Percentiles rank a stretch among this genome's conserved stretches.
phyloP scores from a whole-genome alignment of 2,329 filamentous ascomycete species.

The Thelonectria olida region DNA sequence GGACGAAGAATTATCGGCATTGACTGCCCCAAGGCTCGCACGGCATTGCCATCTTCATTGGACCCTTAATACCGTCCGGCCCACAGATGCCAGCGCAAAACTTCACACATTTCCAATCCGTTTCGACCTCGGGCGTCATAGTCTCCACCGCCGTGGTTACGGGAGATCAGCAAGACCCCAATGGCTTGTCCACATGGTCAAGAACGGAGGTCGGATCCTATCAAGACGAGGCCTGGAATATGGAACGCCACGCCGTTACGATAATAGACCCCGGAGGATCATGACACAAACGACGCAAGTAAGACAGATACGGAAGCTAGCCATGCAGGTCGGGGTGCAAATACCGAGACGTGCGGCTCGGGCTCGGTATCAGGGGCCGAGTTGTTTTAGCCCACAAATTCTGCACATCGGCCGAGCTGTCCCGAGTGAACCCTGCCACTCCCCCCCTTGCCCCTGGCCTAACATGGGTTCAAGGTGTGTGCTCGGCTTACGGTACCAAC shows the following conservation, averaged over 20 bases:
- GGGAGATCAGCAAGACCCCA: background rate
- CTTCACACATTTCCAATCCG: background rate
- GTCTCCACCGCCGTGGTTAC: background rate
- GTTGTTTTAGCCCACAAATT: background rate
- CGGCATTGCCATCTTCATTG: background rate
- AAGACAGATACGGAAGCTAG: background rate
- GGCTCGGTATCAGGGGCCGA: constrained; percentile 13
- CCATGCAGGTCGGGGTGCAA: constrained; percentile 21
- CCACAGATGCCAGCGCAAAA: constrained; percentile 1
- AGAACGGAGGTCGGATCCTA: background rate
- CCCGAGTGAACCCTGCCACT: background rate
- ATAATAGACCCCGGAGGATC: background rate
- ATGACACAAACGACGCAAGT: constrained; percentile 8
- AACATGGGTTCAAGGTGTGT: background rate
- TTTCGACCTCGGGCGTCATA: background rate
- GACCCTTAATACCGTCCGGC: background rate
- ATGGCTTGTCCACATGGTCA: constrained; percentile 1
- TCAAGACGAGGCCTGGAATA: background rate
- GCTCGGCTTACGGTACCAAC: constrained; percentile 3
- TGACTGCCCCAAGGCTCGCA: background rate
- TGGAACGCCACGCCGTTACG: background rate
- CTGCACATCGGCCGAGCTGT: constrained; percentile 15
- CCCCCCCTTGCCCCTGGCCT: background rate
- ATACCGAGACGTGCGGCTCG: constrained; percentile 22
- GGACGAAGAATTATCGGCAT: constrained; percentile 4